Evolutionary conservation across 208 protist species (phyloP), one percentile per base, ranked within the genome.

Genomic region (Leishmania martiniquensis): DNA sequence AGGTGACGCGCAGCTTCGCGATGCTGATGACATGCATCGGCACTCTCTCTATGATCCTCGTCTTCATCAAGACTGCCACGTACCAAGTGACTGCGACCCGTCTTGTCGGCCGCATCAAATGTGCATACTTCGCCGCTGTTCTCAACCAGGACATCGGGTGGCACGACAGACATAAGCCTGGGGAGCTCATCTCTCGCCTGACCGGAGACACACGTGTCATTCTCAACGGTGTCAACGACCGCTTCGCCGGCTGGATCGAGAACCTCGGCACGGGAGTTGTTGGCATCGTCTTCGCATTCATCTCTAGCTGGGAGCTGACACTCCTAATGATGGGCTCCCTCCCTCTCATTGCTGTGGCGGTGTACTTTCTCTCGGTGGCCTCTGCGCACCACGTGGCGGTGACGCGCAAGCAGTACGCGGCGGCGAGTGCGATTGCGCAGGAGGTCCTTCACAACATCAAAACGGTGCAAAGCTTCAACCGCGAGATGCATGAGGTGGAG

Each of bases 191-290:
- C 59, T 89, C 89, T 37, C 90, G 90, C 65, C 85, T 95, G 72
- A 92, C 88, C 10, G 89, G 89, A 12, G 93, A 95, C 76, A 94
- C 85, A 6, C 81, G 84, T 44, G 85, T 97, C 39, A 80, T 97
- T 15, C 90, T 96, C 74, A 95, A 95, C 76, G 95, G 91, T 65
- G 94, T 97, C 67, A 95, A 94, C 82, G 93, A 97, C 73, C 95
- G 94, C 75, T 81, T 97, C 59, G 85, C 89, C 12, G 81, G 87
- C 51, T 89, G 89, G 67, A 83, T 97, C 57, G 76, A 88, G 75
- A 89, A 93, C 78, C 25, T 89, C 3, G 81, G 85, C 62, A 94
- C 91, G 76, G 92, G 93, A 45, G 7, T 98, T n/a, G 76, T 93
- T 60, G 95, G 93, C 34, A 91, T 95, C 84, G 72, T 90, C 45